Conservation (phyloP, 805 yeast species). For the Danielia oregonensis region DNA sequence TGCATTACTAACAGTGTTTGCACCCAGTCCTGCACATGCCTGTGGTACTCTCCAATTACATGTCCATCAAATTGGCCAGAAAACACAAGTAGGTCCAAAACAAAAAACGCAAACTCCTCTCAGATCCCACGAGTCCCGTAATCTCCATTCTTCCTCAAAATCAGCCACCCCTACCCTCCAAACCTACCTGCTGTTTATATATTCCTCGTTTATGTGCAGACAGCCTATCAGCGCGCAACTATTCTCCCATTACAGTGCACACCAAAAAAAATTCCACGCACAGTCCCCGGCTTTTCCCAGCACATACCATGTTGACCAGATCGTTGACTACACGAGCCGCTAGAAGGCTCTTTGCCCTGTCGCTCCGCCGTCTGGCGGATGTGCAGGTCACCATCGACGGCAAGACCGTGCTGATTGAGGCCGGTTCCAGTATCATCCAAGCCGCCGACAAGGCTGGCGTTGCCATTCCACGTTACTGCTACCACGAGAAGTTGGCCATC, state of each 20-base stretch:
- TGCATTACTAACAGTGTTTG: too few species aligned
- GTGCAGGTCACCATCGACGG: conserved; percentile 66
- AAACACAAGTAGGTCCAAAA: too few species aligned
- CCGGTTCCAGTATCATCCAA: conserved; percentile 84
- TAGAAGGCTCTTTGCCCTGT: conserved; percentile 24
- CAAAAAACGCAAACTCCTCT: too few species aligned
- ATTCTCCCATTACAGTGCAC: conserved; percentile 12
- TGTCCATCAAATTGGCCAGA: too few species aligned
- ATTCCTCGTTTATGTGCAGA: too few species aligned
- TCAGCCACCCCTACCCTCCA: too few species aligned
- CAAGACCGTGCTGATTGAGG: conserved; percentile 70
- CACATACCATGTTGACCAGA: conserved; percentile 13
- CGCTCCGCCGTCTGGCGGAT: conserved; percentile 42
- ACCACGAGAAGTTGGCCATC: conserved; percentile 84
- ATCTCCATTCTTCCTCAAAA: too few species aligned
- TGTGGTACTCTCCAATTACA: too few species aligned
- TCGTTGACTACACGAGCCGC: conserved; percentile 14
- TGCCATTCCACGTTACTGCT: conserved; percentile 83
- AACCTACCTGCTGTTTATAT: too few species aligned
- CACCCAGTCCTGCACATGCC: too few species aligned
- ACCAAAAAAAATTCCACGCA: conserved; percentile 7
- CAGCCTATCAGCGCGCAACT: conserved; percentile 19
- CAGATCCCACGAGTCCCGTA: too few species aligned
- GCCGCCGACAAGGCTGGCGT: conserved; percentile 92
- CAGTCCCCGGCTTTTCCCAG: too few species aligned